Conservation (phyloP, 768 basidiomycete genomes). For the Lactarius quietus region DNA sequence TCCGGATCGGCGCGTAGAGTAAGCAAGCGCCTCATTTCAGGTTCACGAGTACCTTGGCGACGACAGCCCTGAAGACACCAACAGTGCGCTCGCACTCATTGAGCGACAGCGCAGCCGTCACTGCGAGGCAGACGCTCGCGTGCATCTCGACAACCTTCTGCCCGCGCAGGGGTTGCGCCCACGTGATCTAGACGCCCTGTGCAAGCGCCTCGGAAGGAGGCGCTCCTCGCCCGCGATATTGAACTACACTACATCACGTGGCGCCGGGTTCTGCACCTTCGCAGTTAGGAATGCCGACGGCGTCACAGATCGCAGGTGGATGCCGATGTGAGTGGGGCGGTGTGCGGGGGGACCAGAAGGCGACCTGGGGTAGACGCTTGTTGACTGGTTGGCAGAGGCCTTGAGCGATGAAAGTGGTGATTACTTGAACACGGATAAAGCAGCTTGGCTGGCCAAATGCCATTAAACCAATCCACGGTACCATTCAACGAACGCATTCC, state of each 20-base stretch:
- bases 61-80: conserved; percentile 49
- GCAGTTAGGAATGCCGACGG: conserved; percentile 26
- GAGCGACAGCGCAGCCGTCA: conserved; percentile 75
- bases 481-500: no score
- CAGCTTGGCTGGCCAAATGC: no score
- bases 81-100: conserved; percentile 93
- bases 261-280: conserved; percentile 49
- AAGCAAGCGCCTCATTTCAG: conserved; percentile 38
- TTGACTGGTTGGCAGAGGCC: no score
- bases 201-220: no score
- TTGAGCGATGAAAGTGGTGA: no score
- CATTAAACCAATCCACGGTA: no score
- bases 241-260: no score
- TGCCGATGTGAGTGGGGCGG: conserved; percentile 58
- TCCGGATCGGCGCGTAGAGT: not conserved
- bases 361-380: no score
- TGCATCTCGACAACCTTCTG: conserved; percentile 86
- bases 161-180: no score
- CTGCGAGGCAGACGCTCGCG: conserved; percentile 82
- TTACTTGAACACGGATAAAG: no score
- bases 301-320: conserved; percentile 39
- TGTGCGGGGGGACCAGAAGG: conserved; percentile 83
- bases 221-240: conserved; percentile 63
- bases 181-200: no score
- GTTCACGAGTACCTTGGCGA: conserved; percentile 69